Percentiles rank a stretch among this genome's conserved stretches.
These are phyloP conservation scores for Colletotrichum phormii DNA, from an alignment of 2,329 filamentous ascomycete genomes.

Conservation along the genomic window DNA sequence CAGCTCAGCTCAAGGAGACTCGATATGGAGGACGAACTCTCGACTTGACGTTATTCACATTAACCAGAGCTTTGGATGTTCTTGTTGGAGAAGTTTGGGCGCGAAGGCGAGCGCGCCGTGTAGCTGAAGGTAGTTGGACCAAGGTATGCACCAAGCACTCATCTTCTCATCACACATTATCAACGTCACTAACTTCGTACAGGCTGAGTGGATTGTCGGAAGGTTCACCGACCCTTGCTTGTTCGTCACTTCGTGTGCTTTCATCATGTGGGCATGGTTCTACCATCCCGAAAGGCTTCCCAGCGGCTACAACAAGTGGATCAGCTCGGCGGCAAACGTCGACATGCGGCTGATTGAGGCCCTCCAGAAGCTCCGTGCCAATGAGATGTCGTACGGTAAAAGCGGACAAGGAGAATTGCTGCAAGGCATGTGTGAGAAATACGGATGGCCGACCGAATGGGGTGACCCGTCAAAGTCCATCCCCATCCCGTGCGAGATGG, in stretches of 20 bases:
- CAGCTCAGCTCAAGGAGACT: constrained; percentile 43
- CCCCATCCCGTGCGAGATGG: constrained; percentile 85
- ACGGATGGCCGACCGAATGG: constrained; percentile 74
- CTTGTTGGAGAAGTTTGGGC: constrained; percentile 75
- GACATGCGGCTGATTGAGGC: constrained; percentile 80
- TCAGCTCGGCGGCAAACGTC: constrained; percentile 79
- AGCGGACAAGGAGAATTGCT: constrained; percentile 78
- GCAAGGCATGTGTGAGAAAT: constrained; percentile 78
- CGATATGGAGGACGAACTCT: constrained; percentile 76
- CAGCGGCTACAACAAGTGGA: constrained; percentile 83
- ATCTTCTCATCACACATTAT: not conserved
- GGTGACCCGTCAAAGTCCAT: constrained; percentile 77
- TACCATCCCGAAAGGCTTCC: constrained; percentile 80
- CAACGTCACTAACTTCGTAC: constrained; percentile 38
- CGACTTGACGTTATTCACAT: constrained; percentile 84
- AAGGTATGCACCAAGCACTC: constrained; percentile 47
- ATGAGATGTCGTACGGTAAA: constrained; percentile 76
- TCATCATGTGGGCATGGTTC: constrained; percentile 93
- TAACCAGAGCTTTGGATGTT: constrained; percentile 78
- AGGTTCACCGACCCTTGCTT: constrained; percentile 72
- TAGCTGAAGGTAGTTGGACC: constrained; percentile 60
- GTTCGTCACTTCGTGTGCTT: constrained; percentile 77
- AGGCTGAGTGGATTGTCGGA: constrained; percentile 54
- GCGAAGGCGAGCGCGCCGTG: constrained; percentile 56
- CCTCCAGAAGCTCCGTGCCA: constrained; percentile 73